These are phyloP conservation scores for Chlorociboria aeruginascens DNA, from an alignment of 495 filamentous ascomycete genomes.

Conservation along the genomic window DNA sequence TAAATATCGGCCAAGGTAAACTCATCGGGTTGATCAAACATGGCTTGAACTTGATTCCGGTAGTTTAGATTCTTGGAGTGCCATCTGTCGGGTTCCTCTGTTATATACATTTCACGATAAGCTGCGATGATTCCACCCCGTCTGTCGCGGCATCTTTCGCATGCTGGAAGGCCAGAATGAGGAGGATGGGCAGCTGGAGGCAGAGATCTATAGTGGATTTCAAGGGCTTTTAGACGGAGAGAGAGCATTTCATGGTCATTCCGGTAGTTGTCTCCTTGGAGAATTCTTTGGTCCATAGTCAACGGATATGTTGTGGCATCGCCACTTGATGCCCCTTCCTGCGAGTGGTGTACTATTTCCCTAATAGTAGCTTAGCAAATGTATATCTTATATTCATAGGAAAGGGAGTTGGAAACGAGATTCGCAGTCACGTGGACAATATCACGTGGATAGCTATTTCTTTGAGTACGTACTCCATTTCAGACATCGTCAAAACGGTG, in stretches of 20 bases:
- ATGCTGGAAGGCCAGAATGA: slow-evolving; percentile 16
- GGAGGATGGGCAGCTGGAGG: slow-evolving; percentile 13
- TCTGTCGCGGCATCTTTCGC: slow-evolving; percentile 21
- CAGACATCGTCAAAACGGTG: background rate
- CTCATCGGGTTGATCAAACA: slow-evolving; percentile 18
- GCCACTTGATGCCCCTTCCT: background rate
- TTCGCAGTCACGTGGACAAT: background rate
- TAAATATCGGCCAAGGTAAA: slow-evolving; percentile 17
- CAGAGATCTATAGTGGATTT: slow-evolving; percentile 14
- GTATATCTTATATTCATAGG: background rate
- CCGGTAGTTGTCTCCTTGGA: slow-evolving; percentile 6
- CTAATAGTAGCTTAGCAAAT: background rate
- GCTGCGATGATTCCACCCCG: slow-evolving; percentile 19
- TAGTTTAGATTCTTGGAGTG: slow-evolving; percentile 4
- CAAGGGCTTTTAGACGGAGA: slow-evolving; percentile 7
- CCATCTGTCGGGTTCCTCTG: slow-evolving; percentile 15
- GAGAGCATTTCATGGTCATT: slow-evolving; percentile 6
- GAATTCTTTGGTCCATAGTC: slow-evolving; percentile 8
- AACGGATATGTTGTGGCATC: slow-evolving; percentile 7
- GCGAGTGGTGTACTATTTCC: background rate
- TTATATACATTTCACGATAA: slow-evolving; percentile 18
- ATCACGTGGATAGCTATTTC: slow-evolving; percentile 3
- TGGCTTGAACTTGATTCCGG: slow-evolving; percentile 12
- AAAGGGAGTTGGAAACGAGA: background rate
- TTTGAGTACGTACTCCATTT: background rate